These are phyloP conservation scores for Suillus decipiens DNA, from an alignment of 768 basidiomycete genomes.

Conservation along the genomic window DNA sequence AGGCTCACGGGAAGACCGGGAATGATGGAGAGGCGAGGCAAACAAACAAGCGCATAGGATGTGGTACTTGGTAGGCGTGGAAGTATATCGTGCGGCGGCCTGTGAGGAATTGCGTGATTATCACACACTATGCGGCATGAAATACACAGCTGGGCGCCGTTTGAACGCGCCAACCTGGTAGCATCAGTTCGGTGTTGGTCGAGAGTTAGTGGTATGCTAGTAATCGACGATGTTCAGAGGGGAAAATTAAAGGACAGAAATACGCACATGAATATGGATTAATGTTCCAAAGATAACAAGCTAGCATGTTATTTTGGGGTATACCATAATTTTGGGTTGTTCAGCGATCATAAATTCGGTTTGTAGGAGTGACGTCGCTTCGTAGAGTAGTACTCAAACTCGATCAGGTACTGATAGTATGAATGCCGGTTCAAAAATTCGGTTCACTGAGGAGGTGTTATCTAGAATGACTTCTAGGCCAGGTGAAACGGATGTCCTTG, in stretches of 20 bases:
- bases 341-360: slow-evolving; percentile 14
- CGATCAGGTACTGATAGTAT: slow-evolving; percentile 28
- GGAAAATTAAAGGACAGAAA: slow-evolving; percentile 30
- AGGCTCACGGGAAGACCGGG: slow-evolving; percentile 29
- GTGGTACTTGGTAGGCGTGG: slow-evolving; percentile 20
- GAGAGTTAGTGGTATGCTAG: neutral
- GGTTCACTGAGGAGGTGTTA: slow-evolving; percentile 4
- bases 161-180: neutral
- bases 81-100: slow-evolving; percentile 28
- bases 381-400: slow-evolving; percentile 10
- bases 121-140: slow-evolving; percentile 20
- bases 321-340: slow-evolving; percentile 27
- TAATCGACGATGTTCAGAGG: neutral
- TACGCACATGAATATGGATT: slow-evolving; percentile 18
- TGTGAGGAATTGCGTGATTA: slow-evolving; percentile 16
- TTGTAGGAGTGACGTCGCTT: slow-evolving; percentile 25
- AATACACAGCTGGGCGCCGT: slow-evolving; percentile 13
- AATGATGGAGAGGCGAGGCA: slow-evolving; percentile 18
- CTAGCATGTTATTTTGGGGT: slow-evolving; percentile 36
- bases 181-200: neutral
- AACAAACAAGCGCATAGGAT: slow-evolving; percentile 12
- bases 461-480: neutral
- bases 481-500: neutral
- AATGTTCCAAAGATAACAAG: slow-evolving; percentile 9
- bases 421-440: slow-evolving; percentile 21